Evolutionary conservation across 768 basidiomycete genomes (phyloP).

Genomic region (Boletellus sp.): DNA sequence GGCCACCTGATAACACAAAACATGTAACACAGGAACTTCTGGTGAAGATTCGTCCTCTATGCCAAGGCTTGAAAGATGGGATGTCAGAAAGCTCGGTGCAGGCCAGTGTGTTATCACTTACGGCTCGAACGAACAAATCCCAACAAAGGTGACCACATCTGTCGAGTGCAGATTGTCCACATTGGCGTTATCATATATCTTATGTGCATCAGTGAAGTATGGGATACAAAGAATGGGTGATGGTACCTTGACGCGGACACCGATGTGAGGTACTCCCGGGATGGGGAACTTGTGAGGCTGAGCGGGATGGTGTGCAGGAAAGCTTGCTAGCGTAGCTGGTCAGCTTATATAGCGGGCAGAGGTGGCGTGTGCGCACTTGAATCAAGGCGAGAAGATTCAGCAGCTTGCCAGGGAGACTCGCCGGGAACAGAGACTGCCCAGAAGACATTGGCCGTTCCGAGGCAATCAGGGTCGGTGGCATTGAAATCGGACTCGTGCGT

Average conservation of each 20-base stretch:
- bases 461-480: conserved; percentile 41
- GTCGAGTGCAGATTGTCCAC: conserved; percentile 53
- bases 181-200: conserved; percentile 58
- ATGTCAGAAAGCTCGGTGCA: conserved; percentile 13
- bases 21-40: conserved; percentile 64
- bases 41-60: conserved; percentile 35
- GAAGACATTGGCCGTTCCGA: conserved; percentile 59
- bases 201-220: conserved; percentile 5
- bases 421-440: conserved; percentile 80
- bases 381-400: conserved; percentile 25
- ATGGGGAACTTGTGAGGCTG: conserved; percentile 65
- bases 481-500: conserved; percentile 14
- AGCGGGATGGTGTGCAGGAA: conserved; percentile 24
- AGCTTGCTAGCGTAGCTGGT: conserved; percentile 17
- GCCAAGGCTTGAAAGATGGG: conserved; percentile 30
- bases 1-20: conserved; percentile 43
- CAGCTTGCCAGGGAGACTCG: conserved; percentile 54
- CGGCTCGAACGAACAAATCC: conserved; percentile 67
- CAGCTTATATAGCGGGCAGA: not conserved
- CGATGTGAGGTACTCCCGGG: conserved; percentile 52
- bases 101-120: conserved; percentile 35
- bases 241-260: conserved; percentile 66
- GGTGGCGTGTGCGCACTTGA: conserved; percentile 16
- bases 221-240: not conserved
- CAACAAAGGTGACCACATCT: conserved; percentile 66